These are phyloP conservation scores for Penicillium paneum DNA, from an alignment of 2,329 filamentous ascomycete species.

Conservation along the genomic window DNA sequence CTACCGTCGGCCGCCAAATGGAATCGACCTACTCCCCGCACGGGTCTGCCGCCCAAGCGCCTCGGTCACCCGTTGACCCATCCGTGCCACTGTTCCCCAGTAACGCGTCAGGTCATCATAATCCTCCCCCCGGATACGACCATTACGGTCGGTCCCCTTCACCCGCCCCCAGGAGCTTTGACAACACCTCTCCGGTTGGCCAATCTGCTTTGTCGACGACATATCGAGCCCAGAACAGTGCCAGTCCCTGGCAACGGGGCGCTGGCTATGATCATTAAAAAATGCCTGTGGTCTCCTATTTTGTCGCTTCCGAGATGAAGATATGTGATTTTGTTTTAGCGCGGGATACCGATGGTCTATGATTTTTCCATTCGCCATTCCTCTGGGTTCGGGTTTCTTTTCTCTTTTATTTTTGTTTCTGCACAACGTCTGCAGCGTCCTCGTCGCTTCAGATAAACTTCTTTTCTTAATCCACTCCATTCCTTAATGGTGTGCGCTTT, in stretches of 20 bases:
- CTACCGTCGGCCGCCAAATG: conserved; percentile 50
- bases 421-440: conserved; percentile 2
- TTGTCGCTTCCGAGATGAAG: conserved; percentile 37
- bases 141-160: conserved; percentile 28
- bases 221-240: conserved; percentile 51
- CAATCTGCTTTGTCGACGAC: conserved; percentile 26
- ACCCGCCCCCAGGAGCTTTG: conserved; percentile 34
- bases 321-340: conserved; percentile 36
- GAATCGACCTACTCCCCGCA: conserved; percentile 27
- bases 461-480: conserved; percentile 12
- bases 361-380: conserved; percentile 22
- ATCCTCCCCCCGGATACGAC: conserved; percentile 41
- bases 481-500: conserved; percentile 23
- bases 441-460: conserved; percentile 8
- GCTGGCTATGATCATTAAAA: conserved; percentile 60
- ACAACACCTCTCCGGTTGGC: conserved; percentile 32
- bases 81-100: conserved; percentile 49
- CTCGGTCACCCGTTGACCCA: conserved; percentile 49
- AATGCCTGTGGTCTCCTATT: conserved; percentile 15
- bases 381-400: conserved; percentile 22
- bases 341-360: conserved; percentile 29
- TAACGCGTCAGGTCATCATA: conserved; percentile 39
- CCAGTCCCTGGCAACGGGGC: conserved; percentile 64
- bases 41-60: conserved; percentile 37
- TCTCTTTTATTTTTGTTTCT: conserved; percentile 10